Conservation (phyloP, 176 grass and related monocot species). For the Oryza nivara region DNA sequence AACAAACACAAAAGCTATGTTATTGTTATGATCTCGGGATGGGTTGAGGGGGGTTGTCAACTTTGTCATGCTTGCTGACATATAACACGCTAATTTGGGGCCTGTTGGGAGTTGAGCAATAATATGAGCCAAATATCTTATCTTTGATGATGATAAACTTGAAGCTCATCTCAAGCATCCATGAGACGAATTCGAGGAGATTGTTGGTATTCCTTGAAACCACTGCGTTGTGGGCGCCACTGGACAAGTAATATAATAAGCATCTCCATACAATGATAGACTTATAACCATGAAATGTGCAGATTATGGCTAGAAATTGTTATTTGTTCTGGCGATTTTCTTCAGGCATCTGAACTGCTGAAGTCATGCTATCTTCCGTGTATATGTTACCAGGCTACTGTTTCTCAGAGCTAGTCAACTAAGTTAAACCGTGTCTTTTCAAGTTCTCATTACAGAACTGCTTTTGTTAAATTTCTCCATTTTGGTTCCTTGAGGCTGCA, state of each 20-base stretch:
- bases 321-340: not conserved
- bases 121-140: not conserved
- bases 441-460: not conserved
- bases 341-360: not conserved
- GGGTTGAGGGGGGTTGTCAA: not conserved
- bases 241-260: constrained; percentile 24
- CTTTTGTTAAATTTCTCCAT: not conserved
- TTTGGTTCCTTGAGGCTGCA: not conserved
- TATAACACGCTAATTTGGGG: not conserved
- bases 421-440: not conserved
- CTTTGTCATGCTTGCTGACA: not conserved
- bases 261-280: not conserved
- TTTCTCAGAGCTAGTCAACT: not conserved
- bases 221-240: not conserved
- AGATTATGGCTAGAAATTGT: not conserved
- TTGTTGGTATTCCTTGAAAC: constrained; percentile 29
- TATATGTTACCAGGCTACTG: not conserved
- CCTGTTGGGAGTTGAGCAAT: not conserved
- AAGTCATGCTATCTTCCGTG: not conserved
- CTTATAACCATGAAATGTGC: not conserved
- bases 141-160: not conserved
- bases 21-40: no score
- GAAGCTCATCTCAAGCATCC: not conserved
- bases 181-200: not conserved
- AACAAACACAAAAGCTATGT: no score